Base-by-base conservation (phyloP, 225 moss, liverwort and hornwort genomes). In the Bryum argenteum region DNA sequence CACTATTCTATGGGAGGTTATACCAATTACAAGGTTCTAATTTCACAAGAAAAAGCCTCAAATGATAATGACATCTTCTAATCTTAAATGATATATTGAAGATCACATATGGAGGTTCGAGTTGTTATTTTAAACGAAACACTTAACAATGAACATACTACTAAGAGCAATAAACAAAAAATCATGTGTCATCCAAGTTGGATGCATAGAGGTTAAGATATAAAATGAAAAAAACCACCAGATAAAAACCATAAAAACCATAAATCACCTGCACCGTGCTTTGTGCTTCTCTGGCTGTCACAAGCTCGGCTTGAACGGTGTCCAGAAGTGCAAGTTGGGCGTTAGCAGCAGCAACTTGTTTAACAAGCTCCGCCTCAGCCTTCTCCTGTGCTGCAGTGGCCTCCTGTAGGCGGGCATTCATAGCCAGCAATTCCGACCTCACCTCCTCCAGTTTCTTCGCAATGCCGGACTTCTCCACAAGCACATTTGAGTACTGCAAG, bases 401-500 rank as follows among this genome's bases (percentile, higher is more conserved):
- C 61, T 75, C 78, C 42, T 75, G 65, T 59, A 82, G 70, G 24
- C 66, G 76, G 6, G 24, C 68, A 39, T 45, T 72, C 19, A 65
- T 68, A 20, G 65, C 71, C 52, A 53, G 23, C 63, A 82, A 69
- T 56, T 85, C 81, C 73, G 63, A 69, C 44, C 43, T 65, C 40
- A 84, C 60, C 48, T 85, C 85, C 58, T 80, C 64, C 39, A 72
- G 63, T 48, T 65, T 66, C 69, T 75, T 78, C 51, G 75, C 77
- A 11, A 69, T 11, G 39, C 68, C 26, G 11, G 74, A 67, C 17
- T 77, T 77, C 26, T 75, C 80, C 8, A 56, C 15, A 15, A 75
- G 63, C 37, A 71, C 45, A 65, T 54, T 58, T 41, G 56, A 73
- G 14, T 67, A 59, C 41, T 84, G 77, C 71, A 55, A 18, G 18